phyloP scores from a whole-genome alignment of 2,329 filamentous ascomycete species.

The Aspergillus persii region DNA sequence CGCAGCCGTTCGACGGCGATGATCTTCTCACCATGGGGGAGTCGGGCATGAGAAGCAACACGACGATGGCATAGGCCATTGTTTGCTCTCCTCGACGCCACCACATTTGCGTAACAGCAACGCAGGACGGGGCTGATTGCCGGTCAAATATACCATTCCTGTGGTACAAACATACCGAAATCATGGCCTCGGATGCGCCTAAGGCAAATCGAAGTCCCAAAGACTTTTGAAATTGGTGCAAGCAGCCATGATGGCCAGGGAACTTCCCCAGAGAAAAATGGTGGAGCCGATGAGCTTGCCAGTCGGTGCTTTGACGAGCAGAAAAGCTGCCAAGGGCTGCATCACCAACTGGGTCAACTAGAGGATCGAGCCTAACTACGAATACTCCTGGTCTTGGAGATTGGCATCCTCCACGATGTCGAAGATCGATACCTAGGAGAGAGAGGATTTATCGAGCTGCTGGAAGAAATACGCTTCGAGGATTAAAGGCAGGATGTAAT shows the following conservation, averaged over 20 bases:
- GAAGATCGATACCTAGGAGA: constrained; percentile 25
- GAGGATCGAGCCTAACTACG: constrained; percentile 61
- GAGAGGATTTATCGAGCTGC: constrained; percentile 50
- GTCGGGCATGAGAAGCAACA: constrained; percentile 52
- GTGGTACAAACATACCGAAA: constrained; percentile 11
- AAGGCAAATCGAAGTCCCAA: constrained; percentile 47
- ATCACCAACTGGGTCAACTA: constrained; percentile 61
- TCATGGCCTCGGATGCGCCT: constrained; percentile 37
- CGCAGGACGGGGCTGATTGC: constrained; percentile 49
- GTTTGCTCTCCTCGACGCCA: constrained; percentile 61
- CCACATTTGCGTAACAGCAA: constrained; percentile 62
- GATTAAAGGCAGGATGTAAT: constrained; percentile 51
- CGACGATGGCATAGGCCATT: constrained; percentile 46
- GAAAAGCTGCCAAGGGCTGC: constrained; percentile 54
- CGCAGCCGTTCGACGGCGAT: constrained; percentile 56
- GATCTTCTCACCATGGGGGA: constrained; percentile 52
- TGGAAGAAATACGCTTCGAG: constrained; percentile 59
- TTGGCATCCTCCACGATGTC: constrained; percentile 49
- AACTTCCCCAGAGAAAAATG: constrained; percentile 55
- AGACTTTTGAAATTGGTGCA: constrained; percentile 50
- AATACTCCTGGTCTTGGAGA: constrained; percentile 50
- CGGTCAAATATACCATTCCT: background rate
- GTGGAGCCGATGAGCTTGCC: constrained; percentile 55
- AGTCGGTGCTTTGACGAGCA: constrained; percentile 43
- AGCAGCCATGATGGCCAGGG: constrained; percentile 52